These are phyloP conservation scores for Aspergillus glaucus DNA, from an alignment of 2,329 filamentous ascomycete species.

Conservation along the genomic window DNA sequence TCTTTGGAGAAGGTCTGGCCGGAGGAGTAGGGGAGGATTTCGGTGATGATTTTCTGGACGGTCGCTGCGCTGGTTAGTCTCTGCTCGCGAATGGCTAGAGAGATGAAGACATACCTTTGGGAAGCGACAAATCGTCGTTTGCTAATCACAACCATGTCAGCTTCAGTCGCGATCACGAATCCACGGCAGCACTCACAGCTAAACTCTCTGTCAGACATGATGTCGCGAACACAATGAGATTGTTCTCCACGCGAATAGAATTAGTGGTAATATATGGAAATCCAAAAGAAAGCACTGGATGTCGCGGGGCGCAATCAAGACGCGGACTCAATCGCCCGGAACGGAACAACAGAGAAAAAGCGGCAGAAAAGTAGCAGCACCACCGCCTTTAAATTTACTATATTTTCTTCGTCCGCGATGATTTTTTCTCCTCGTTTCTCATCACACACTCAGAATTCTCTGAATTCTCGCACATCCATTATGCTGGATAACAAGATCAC, in stretches of 20 bases:
- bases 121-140: slow-evolving; percentile 55
- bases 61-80: slow-evolving; percentile 45
- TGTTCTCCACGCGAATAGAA: no score
- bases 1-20: slow-evolving; percentile 91
- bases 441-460: slow-evolving; percentile 2
- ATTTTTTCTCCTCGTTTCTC: slow-evolving; percentile 15
- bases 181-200: slow-evolving; percentile 33
- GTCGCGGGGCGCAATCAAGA: neutral
- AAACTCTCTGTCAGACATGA: slow-evolving; percentile 53
- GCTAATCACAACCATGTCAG: slow-evolving; percentile 30
- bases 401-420: slow-evolving; percentile 3
- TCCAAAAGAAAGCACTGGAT: neutral
- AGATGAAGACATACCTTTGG: slow-evolving; percentile 43
- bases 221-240: slow-evolving; percentile 3
- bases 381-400: slow-evolving; percentile 13
- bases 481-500: neutral
- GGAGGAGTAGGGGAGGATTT: slow-evolving; percentile 73
- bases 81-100: neutral
- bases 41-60: slow-evolving; percentile 79
- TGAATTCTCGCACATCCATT: neutral
- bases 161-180: slow-evolving; percentile 5
- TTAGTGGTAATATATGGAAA: neutral
- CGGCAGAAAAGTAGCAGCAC: slow-evolving; percentile 24
- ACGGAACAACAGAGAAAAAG: neutral
- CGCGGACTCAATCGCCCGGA: neutral